Evolutionary conservation across 2,329 filamentous ascomycete genomes (phyloP).

Genomic region (Blumeria hordei): DNA sequence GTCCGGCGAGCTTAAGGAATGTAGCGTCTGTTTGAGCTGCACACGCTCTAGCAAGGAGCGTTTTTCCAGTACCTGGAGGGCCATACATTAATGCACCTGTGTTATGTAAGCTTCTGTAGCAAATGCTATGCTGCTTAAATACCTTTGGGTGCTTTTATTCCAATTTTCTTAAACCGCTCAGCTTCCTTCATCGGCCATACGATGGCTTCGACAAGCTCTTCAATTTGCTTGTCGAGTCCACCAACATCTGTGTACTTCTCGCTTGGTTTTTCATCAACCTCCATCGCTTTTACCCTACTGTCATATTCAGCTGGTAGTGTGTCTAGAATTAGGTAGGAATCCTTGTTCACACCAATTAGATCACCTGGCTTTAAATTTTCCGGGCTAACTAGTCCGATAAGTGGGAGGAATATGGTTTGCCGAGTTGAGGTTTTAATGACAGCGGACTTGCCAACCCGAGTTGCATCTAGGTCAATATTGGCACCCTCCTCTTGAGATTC

Average conservation of each 20-base stretch:
- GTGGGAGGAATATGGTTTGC: slow-evolving; percentile 92
- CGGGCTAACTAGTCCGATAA: slow-evolving; percentile 91
- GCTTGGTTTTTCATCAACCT: slow-evolving; percentile 97
- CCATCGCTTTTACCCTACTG: slow-evolving; percentile 98
- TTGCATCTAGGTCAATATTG: slow-evolving; percentile 95
- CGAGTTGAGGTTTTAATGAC: slow-evolving; percentile 98
- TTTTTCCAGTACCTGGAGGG: slow-evolving; percentile 74
- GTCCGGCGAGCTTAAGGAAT: slow-evolving; percentile 92
- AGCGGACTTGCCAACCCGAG: slow-evolving; percentile 86
- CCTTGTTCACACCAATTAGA: slow-evolving; percentile 95
- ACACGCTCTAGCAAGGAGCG: slow-evolving; percentile 78
- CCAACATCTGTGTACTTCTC: slow-evolving; percentile 98
- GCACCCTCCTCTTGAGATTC: slow-evolving; percentile 94
- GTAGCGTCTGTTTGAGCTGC: slow-evolving; percentile 95
- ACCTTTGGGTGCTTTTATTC: slow-evolving; percentile 99
- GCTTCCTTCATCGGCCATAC: slow-evolving; percentile 99
- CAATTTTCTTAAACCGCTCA: slow-evolving; percentile 97
- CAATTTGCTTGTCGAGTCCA: slow-evolving; percentile 94
- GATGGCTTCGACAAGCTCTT: slow-evolving; percentile 92
- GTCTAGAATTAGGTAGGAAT: slow-evolving; percentile 91
- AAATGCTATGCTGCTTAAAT: slow-evolving; percentile 15
- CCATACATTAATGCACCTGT: slow-evolving; percentile 95
- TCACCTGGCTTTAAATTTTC: slow-evolving; percentile 88
- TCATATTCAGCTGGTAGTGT: slow-evolving; percentile 95
- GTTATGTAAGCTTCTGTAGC: slow-evolving; percentile 1